These are phyloP conservation scores for Gracilaria caudata DNA, from an alignment of 23 red algal genomes.

Conservation along the genomic window DNA sequence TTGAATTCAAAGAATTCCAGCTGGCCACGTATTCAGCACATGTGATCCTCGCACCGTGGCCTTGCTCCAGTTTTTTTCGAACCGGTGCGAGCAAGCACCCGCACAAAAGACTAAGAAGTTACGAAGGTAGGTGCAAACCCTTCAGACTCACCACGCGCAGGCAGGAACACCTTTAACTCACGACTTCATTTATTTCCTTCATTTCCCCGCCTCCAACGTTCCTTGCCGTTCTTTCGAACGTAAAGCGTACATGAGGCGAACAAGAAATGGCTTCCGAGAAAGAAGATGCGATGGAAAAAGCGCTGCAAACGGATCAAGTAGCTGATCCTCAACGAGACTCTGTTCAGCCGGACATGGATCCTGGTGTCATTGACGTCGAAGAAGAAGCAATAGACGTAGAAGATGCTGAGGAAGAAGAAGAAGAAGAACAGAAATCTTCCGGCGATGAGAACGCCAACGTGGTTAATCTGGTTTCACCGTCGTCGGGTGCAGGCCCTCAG, in stretches of 20 bases:
- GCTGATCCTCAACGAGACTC: neutral
- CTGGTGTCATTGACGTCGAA: constrained; percentile 25
- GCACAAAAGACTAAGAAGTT: neutral
- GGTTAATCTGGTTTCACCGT: neutral
- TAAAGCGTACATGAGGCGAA: neutral
- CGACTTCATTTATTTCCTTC: too few relatives aligned
- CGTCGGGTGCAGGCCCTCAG: neutral
- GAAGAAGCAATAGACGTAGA: constrained; percentile 25
- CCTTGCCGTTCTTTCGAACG: neutral
- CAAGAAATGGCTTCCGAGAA: constrained; percentile 13
- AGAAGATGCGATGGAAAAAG: constrained; percentile 18
- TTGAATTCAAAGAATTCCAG: constrained; percentile 1
- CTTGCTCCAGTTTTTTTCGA: neutral
- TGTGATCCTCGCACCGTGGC: neutral
- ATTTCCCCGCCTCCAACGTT: neutral
- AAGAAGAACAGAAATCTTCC: neutral
- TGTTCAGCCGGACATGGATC: constrained; percentile 19
- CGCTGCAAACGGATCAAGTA: neutral
- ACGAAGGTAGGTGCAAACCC: too few relatives aligned
- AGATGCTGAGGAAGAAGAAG: neutral
- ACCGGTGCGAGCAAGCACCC: neutral
- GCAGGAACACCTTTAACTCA: too few relatives aligned
- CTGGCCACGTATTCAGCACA: neutral
- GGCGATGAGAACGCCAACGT: neutral
- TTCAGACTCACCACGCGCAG: too few relatives aligned